Base-by-base conservation (phyloP, 1,139 yeast species). In the Candida tetrigidarum region DNA sequence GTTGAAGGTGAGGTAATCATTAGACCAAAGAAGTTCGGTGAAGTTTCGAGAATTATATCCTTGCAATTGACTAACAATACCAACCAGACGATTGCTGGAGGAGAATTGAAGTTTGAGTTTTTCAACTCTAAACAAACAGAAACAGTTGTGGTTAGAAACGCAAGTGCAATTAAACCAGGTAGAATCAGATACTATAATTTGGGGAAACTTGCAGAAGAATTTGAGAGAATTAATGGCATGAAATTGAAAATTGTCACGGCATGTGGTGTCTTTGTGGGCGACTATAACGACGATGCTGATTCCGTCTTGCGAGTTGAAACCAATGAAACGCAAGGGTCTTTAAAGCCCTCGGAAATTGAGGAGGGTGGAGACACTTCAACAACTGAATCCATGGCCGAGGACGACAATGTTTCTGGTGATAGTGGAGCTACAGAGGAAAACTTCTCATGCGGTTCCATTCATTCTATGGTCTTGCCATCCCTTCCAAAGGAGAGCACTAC, bases 401-500 rank as follows among this genome's bases (percentile, higher is more conserved):
- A 41, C n/a, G 32, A 37, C 7, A 42, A 41, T 33, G 41, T 30
- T 18, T 10, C 9, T 7, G 28, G 12, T 12, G 10, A 35, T 9
- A 41, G 43, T 10, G 34, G 9, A 26, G 35, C 34, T 3, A 37
- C 14, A 23, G n/a, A 35, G 19, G 26, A 28, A 5, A 26, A 33
- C 19, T 20, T 11, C 15, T 39, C 29, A 7, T 43, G 25, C 16
- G 63, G 63, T 1, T 65, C 72, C 2, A 51, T 52, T 7, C 66
- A 59, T 39, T 68, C 73, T 1, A 62, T 70, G 53, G 64, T 70
- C n/a, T 59, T 68, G 42, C 74, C 75, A 9, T 50, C 62, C 2
- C 59, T 69, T 43, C 72, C 73, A 15, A 66, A 54, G 44, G 74
- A 69, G 47, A 57, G 46, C 27, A 51, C 37, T n/a, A 39, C 39